Evolutionary conservation across 345 rosid genomes (phyloP), one percentile per base, ranked within the genome.

Genomic region (Firmiana major): DNA sequence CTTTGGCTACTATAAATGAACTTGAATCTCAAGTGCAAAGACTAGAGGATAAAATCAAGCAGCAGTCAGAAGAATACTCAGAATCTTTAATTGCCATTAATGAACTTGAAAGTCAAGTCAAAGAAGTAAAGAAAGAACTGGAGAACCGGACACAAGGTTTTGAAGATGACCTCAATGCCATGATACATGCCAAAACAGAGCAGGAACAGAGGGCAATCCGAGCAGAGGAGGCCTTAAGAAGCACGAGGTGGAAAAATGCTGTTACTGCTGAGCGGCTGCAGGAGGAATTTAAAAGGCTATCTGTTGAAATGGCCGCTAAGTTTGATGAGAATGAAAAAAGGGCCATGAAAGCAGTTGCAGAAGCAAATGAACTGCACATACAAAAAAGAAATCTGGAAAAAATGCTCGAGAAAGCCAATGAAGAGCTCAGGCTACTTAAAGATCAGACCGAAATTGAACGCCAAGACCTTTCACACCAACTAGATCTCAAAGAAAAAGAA

Each of bases 171-270:
- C 80, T 96, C 57, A 93, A 87, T 43, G 87, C 84, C 62, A 59
- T 88, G 86, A 91, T 83, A 76, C 66, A 24, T 34, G 90, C 84
- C 76, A 96, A 87, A 81, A 80, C 87, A 1, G 88, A 88, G 78
- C 91, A 91, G 84, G 97, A 96, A 84, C 92, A 94, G 71, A 91
- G 94, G 82, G 97, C 98, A 70, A 94, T 92, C 79, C 75, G 68
- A 74, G 94, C 99, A 62, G 99, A 96, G 86, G 99, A 94, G 80
- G 87, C 89, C 73, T 83, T 92, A 83, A 82, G 90, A 82, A 86
- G 87, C 66, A 86, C 90, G 7, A 91, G 94, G 81, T 90, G 88
- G 97, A 92, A 89, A 43, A 96, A 91, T 75, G 88, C 93, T 40
- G 83, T 81, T 59, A 80, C 91, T 72, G 99, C 95, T 31, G 98